Conservation (phyloP, 2,329 filamentous ascomycete genomes). For the Bipolaris sorokiniana region DNA sequence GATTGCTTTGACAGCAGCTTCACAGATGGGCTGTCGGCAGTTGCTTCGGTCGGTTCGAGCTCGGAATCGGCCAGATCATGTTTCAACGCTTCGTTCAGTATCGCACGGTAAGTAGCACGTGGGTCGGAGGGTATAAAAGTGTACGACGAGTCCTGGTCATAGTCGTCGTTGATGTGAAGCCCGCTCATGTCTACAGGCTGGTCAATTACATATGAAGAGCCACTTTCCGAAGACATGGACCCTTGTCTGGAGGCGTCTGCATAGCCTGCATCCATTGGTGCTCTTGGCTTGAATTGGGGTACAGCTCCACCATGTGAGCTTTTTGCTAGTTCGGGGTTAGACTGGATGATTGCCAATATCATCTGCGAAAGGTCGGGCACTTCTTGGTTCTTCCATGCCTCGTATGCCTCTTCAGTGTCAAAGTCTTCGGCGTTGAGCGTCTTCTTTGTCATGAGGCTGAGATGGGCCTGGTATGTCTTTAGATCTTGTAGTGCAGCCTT, state of each 20-base stretch:
- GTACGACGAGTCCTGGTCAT: slow-evolving; percentile 71
- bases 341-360: slow-evolving; percentile 88
- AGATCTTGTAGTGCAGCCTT: slow-evolving; percentile 88
- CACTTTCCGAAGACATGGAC: slow-evolving; percentile 52
- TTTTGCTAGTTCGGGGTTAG: slow-evolving; percentile 83
- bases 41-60: slow-evolving; percentile 57
- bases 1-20: slow-evolving; percentile 75
- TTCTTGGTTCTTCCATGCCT: slow-evolving; percentile 91
- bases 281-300: slow-evolving; percentile 60
- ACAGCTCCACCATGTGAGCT: slow-evolving; percentile 67
- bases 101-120: slow-evolving; percentile 79
- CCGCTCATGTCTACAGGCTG: slow-evolving; percentile 71
- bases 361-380: slow-evolving; percentile 85
- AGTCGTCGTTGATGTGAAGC: slow-evolving; percentile 65
- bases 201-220: slow-evolving; percentile 65
- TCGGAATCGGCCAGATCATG: slow-evolving; percentile 65
- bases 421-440: slow-evolving; percentile 87
- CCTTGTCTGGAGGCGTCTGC: slow-evolving; percentile 55
- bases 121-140: slow-evolving; percentile 90
- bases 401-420: slow-evolving; percentile 84
- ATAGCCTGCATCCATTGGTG: slow-evolving; percentile 51
- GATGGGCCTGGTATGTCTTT: slow-evolving; percentile 88
- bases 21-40: slow-evolving; percentile 56
- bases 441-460: slow-evolving; percentile 78
- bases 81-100: slow-evolving; percentile 76